Evolutionary conservation across 2,329 filamentous ascomycete species (phyloP).

Genomic region (Arthrobotrys iridis): DNA sequence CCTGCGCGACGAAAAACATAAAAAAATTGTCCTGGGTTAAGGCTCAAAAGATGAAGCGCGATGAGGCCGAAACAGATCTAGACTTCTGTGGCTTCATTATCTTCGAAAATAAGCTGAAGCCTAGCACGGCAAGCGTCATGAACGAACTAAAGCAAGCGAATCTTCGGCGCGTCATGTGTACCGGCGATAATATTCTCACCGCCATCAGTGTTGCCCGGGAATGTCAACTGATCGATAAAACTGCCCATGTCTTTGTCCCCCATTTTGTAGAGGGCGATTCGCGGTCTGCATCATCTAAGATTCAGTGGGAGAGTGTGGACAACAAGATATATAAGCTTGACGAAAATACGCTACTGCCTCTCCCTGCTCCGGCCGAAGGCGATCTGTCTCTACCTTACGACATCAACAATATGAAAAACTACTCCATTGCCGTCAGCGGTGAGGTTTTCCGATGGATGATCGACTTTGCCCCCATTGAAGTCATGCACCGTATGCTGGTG

Average conservation of each 20-base stretch:
- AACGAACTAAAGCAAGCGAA: slow-evolving; percentile 82
- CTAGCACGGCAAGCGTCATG: slow-evolving; percentile 81
- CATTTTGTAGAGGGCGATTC: slow-evolving; percentile 83
- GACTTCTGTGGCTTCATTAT: slow-evolving; percentile 96
- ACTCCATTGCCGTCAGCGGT: slow-evolving; percentile 86
- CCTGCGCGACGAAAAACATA: slow-evolving; percentile 88
- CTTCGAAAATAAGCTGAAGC: slow-evolving; percentile 98
- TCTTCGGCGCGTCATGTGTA: slow-evolving; percentile 94
- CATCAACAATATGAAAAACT: slow-evolving; percentile 81
- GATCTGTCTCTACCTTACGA: slow-evolving; percentile 89
- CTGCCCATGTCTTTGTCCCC: slow-evolving; percentile 90
- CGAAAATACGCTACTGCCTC: slow-evolving; percentile 79
- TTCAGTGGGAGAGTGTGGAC: slow-evolving; percentile 96
- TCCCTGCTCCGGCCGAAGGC: slow-evolving; percentile 73
- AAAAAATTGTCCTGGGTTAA: slow-evolving; percentile 91
- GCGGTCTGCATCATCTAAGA: slow-evolving; percentile 75
- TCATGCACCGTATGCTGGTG: slow-evolving; percentile 87
- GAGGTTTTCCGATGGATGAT: slow-evolving; percentile 97
- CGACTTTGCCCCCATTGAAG: slow-evolving; percentile 83
- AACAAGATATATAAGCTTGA: slow-evolving; percentile 81
- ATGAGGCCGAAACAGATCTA: slow-evolving; percentile 82
- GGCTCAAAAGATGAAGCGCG: slow-evolving; percentile 88
- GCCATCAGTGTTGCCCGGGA: slow-evolving; percentile 95
- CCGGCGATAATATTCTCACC: slow-evolving; percentile 96
- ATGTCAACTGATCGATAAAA: slow-evolving; percentile 81